phyloP scores from a whole-genome alignment of 2,329 filamentous ascomycete species.

The Stemphylium lycopersici region DNA sequence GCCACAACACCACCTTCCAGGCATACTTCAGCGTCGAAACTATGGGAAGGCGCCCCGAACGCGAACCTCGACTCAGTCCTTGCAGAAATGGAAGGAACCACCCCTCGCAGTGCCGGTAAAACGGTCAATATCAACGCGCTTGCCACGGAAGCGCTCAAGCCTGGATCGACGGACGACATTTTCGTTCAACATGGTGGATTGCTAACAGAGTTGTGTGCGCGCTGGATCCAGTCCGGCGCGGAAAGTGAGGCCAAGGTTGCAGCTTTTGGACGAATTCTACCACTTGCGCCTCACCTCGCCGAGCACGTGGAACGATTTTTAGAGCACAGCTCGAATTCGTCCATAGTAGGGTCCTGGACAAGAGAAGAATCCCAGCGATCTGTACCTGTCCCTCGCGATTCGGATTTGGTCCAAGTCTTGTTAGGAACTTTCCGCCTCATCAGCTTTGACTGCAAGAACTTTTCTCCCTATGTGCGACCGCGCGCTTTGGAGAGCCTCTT shows the following conservation, averaged over 20 bases:
- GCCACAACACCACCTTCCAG: conserved; percentile 25
- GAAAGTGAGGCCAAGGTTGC: conserved; percentile 58
- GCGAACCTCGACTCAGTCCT: conserved; percentile 14
- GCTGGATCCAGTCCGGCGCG: conserved; percentile 67
- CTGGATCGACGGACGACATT: conserved; percentile 72
- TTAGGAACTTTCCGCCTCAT: conserved; percentile 80
- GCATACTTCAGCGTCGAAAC: conserved; percentile 39
- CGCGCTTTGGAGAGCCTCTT: conserved; percentile 73
- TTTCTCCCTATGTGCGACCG: conserved; percentile 68
- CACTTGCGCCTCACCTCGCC: conserved; percentile 80
- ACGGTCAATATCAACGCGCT: conserved; percentile 37
- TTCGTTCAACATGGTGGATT: conserved; percentile 76
- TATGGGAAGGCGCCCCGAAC: conserved; percentile 45
- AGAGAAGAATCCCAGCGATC: not conserved
- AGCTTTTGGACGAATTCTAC: conserved; percentile 79
- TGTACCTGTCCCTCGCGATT: conserved; percentile 2
- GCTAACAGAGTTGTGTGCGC: conserved; percentile 81
- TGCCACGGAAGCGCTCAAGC: conserved; percentile 58
- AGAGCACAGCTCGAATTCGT: conserved; percentile 38
- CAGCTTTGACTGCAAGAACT: conserved; percentile 73
- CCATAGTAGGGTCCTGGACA: conserved; percentile 26
- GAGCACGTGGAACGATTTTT: conserved; percentile 67
- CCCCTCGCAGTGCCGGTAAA: conserved; percentile 26
- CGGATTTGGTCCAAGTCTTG: conserved; percentile 55
- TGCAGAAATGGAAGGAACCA: conserved; percentile 27